Base-by-base conservation (phyloP, 345 rosid species). In the Lagerstroemia speciosa region DNA sequence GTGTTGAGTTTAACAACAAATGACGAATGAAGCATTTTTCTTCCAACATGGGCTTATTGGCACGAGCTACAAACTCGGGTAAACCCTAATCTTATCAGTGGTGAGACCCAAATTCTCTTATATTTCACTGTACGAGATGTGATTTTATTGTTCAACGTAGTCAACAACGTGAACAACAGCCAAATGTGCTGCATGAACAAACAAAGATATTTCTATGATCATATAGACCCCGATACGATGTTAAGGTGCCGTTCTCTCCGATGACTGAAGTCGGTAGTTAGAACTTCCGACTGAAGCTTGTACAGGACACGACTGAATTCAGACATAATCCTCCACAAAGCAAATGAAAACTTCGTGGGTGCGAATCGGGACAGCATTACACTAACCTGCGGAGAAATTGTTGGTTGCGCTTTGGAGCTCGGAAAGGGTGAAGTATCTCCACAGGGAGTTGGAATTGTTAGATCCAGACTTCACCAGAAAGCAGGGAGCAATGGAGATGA, bases 381-480 rank as follows among this genome's bases (percentile, higher is more conserved):
- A 78, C 77, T 8, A 2, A 93, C 98, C 93, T 22, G 45, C 70
- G 77, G 84, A 71, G 73, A 94, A 94, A 69, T 82, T 85, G 76
- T 89, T 79, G 55, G 99, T 94, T 29, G 96, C 96, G 9, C 69
- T 19, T 73, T 88, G 89, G 61, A 94, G 92, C 37, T 89, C 90
- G 16, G 76, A 50, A 71, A 86, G 78, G 37, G 84, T 68, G 80
- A 86, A 89, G 77, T 74, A 77, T 67, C 53, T 81, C 71, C 78
- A 77, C 0, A 86, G 84, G 64, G 88, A 81, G 60, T 71, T 62
- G 0, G 76, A 68, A 64, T 60, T 72, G 66, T 62, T 63, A 0
- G 86, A 30, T 75, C 75, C 71, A 32, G 37, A 48, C 31, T 68
- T 74, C 36, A 53, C 33, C 41, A 75, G 38, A 67, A 82, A 71